Evolutionary conservation across 2,329 filamentous ascomycete genomes (phyloP).

Genomic region (Calonectria montana): DNA sequence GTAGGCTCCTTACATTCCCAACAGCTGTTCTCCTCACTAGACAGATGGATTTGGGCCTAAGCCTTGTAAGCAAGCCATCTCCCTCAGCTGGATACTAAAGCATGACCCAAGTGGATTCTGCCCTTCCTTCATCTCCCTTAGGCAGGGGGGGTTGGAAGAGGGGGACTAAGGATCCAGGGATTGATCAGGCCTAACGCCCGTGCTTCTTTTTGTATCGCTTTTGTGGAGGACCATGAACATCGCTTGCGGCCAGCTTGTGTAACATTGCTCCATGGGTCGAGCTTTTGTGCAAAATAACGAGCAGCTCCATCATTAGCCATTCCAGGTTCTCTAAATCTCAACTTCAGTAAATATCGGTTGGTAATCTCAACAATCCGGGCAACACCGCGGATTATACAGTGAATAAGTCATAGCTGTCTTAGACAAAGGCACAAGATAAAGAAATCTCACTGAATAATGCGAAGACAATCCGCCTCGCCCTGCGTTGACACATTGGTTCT

Average conservation of each 20-base stretch:
- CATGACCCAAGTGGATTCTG: slow-evolving; percentile 3
- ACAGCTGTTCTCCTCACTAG: not conserved
- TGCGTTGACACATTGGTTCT: not conserved
- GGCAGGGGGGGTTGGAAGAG: not conserved
- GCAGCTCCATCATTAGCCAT: not conserved
- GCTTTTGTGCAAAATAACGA: not conserved
- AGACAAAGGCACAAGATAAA: not conserved
- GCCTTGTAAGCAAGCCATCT: not conserved
- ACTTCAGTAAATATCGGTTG: too few species aligned
- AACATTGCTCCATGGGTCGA: not conserved
- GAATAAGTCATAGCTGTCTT: not conserved
- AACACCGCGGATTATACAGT: not conserved
- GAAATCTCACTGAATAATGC: not conserved
- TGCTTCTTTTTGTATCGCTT: not conserved
- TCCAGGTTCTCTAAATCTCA: too few species aligned
- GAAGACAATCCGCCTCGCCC: not conserved
- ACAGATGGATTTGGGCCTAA: not conserved
- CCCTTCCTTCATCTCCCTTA: slow-evolving; percentile 20
- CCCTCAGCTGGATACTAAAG: slow-evolving; percentile 1
- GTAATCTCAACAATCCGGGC: not conserved
- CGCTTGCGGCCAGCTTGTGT: not conserved
- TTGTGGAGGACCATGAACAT: not conserved
- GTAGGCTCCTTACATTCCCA: not conserved
- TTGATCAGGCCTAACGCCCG: not conserved
- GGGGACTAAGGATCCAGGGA: not conserved